A percentile compares a stretch with the other conserved stretches of the same genome.
These are phyloP conservation scores for Tricholomella constricta DNA, from an alignment of 768 basidiomycete species.

Conservation along the genomic window DNA sequence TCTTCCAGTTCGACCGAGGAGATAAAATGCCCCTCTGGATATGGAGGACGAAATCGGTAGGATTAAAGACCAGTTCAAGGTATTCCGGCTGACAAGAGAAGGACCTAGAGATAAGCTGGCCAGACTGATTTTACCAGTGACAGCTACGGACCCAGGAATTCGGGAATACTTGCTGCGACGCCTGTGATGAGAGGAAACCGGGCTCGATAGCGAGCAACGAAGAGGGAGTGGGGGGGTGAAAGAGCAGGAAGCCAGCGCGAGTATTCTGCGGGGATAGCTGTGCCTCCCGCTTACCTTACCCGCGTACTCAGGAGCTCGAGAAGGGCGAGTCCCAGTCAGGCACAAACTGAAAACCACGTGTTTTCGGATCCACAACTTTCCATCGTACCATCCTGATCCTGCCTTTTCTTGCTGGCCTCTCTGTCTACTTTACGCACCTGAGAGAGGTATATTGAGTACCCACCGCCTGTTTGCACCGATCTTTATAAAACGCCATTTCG, in stretches of 20 bases:
- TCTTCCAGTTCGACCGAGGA: constrained; percentile 27
- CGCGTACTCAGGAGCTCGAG: constrained; percentile 7
- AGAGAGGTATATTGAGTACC: no score
- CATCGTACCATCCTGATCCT: neutral
- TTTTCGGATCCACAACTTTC: neutral
- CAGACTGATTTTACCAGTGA: neutral
- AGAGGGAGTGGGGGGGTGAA: neutral
- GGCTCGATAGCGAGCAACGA: neutral
- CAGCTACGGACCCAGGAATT: neutral
- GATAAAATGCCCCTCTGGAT: neutral
- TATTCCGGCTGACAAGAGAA: neutral
- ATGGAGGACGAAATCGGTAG: neutral
- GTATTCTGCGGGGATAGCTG: constrained; percentile 14
- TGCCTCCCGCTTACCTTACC: constrained; percentile 17
- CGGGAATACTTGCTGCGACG: neutral
- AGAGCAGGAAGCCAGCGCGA: neutral
- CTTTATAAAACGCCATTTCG: neutral
- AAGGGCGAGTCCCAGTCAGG: constrained; percentile 8
- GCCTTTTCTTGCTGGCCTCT: neutral
- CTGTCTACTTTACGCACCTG: neutral
- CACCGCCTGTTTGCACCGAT: neutral
- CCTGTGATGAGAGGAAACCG: neutral
- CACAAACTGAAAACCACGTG: constrained; percentile 14
- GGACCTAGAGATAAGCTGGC: constrained; percentile 6
- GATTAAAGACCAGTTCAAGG: neutral